Base-by-base conservation (phyloP, 495 filamentous ascomycete genomes). In the Jackrogersella minutella region DNA sequence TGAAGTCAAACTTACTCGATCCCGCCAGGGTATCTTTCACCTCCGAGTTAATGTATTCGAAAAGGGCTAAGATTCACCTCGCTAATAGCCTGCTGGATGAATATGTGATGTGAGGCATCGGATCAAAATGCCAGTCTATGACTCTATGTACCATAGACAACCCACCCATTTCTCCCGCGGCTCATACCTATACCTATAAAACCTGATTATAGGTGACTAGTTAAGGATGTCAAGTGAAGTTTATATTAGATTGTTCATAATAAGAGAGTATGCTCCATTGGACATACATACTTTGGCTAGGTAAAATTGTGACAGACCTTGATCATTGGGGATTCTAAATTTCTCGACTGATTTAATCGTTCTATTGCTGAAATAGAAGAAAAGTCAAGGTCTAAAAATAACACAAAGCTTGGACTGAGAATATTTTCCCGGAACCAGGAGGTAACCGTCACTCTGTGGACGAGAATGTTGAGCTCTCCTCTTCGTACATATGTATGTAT, bases 21-120 rank as follows among this genome's bases (percentile, higher is more conserved):
- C 14, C 26, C 8, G 24, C 8, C 9, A 31, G 1, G 6, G 44
- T 30, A 30, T 30, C 6, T 31, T 2, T 16, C 26, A 24, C 7
- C 14, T 33, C n/a, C 13, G 11, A 24, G 8, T 9, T 26, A 44
- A 1, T 31, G 4, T 30, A 26, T 26, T 26, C 5, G 13, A 49
- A 47, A 30, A 26, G 24, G n/a, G 24, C 14, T 26, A 49, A 49
- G 44, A 30, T 36, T 16, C 31, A 31, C 17, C 16, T 46, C 26
- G 54, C 5, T 16, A 19, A 53, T 9, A 58, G 17, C 13, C 54
- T 58, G n/a, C 17, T 33, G 28, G 28, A 34, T 46, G 14, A 9
- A 46, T 58, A 31, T 30, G 40, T 46, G 26, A 39, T 36, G 33
- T 47, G 55, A 44, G n/a, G n/a, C n/a, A n/a, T n/a, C n/a, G n/a